Evolutionary conservation across 441 rosid species (phyloP).

Genomic region (Jatropha multifida): DNA sequence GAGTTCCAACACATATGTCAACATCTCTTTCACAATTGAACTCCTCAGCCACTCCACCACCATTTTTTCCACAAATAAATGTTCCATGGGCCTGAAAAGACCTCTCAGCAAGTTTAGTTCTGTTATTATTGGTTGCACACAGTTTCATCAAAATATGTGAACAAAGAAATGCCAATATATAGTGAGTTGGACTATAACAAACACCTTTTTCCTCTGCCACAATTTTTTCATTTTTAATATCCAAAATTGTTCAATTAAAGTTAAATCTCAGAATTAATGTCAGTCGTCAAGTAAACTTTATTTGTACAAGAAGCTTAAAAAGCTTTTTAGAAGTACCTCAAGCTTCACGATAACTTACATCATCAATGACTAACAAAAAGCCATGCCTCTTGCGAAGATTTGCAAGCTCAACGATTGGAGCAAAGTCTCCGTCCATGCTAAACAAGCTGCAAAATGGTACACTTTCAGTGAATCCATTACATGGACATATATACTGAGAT

Average conservation of each 20-base stretch:
- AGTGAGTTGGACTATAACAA: constrained; percentile 2
- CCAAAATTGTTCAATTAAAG: background rate
- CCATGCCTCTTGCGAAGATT: constrained; percentile 71
- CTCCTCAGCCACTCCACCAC: constrained; percentile 92
- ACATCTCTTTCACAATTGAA: constrained; percentile 78
- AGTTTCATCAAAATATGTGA: constrained; percentile 7
- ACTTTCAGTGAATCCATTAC: background rate
- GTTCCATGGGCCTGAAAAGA: constrained; percentile 94
- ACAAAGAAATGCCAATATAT: background rate
- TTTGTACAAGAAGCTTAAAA: constrained; percentile 2
- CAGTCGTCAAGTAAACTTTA: background rate
- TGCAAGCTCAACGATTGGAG: constrained; percentile 78
- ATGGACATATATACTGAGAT: background rate
- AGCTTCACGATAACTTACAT: constrained; percentile 53
- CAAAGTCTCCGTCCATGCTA: constrained; percentile 99
- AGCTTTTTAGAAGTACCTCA: constrained; percentile 7
- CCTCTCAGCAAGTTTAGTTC: constrained; percentile 4
- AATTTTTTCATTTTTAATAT: background rate
- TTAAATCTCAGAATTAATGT: background rate
- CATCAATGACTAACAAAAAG: constrained; percentile 83
- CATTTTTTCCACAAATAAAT: constrained; percentile 86
- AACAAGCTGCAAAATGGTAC: constrained; percentile 57
- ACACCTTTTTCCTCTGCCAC: constrained; percentile 5
- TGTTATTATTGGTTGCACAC: constrained; percentile 11
- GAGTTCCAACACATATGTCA: constrained; percentile 86